Conservation (phyloP, 257 asterid species). For the Buddleja alternifolia region DNA sequence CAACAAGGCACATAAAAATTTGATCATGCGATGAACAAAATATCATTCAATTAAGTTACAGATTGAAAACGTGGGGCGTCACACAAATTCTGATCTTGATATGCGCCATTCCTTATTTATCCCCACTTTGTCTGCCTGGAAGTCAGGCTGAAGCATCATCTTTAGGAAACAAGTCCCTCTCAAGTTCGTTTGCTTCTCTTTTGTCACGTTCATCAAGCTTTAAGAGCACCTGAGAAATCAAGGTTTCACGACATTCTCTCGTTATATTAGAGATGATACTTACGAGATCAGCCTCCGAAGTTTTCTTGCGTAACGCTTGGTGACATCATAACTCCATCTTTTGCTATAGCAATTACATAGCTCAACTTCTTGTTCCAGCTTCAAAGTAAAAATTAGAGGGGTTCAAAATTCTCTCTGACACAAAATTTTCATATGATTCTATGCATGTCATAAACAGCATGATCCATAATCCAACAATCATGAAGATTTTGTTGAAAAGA, state of each 20-base stretch:
- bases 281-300: conserved; percentile 67
- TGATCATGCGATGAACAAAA: too few relatives aligned
- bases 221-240: conserved; percentile 45
- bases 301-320: conserved; percentile 88
- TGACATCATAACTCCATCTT: conserved; percentile 95
- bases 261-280: conserved; percentile 54
- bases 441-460: not conserved
- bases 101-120: conserved; percentile 83
- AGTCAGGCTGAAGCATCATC: conserved; percentile 68
- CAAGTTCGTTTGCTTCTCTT: conserved; percentile 72
- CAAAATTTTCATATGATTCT: not conserved
- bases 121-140: conserved; percentile 96
- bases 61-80: too few relatives aligned
- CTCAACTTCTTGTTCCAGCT: conserved; percentile 87
- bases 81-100: conserved; percentile 82
- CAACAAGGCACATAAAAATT: too few relatives aligned
- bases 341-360: conserved; percentile 74
- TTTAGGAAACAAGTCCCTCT: conserved; percentile 55
- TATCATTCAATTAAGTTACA: too few relatives aligned
- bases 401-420: conserved; percentile 10
- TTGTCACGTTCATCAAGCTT: conserved; percentile 75
- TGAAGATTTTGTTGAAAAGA: conserved; percentile 19
- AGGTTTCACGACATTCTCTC: conserved; percentile 55
- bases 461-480: too few relatives aligned
- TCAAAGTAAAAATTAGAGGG: conserved; percentile 40